These are phyloP conservation scores for Sporothrix pallida DNA, from an alignment of 2,329 filamentous ascomycete species.

Conservation along the genomic window DNA sequence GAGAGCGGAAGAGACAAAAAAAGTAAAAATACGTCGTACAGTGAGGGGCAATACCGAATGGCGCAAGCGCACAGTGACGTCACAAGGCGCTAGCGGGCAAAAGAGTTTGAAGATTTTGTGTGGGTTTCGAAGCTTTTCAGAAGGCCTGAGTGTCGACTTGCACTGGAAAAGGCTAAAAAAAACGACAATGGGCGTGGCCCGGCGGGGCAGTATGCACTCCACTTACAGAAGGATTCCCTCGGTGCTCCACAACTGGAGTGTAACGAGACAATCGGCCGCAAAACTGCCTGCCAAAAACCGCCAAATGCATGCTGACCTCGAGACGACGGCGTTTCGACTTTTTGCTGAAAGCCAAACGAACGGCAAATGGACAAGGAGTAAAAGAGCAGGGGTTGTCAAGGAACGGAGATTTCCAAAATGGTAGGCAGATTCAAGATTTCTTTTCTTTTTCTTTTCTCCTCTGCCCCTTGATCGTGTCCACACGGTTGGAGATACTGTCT, in stretches of 20 bases:
- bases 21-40: background rate
- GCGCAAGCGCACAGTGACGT: conserved; percentile 18
- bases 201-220: conserved; percentile 13
- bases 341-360: background rate
- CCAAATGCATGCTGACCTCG: background rate
- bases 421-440: background rate
- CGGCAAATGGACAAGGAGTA: background rate
- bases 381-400: too few relatives aligned
- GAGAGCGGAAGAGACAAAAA: background rate
- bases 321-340: background rate
- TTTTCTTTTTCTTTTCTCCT: background rate
- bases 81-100: background rate
- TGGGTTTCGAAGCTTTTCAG: too few relatives aligned
- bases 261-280: too few relatives aligned
- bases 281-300: background rate
- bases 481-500: conserved; percentile 21
- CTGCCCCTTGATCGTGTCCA: background rate
- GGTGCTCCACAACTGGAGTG: background rate
- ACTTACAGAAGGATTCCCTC: background rate
- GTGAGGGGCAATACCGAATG: background rate
- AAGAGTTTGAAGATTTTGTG: background rate
- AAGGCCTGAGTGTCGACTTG: too few relatives aligned
- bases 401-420: background rate
- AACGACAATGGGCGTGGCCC: background rate
- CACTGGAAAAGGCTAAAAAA: background rate